Evolutionary conservation across 257 asterid species (phyloP), one percentile per base, ranked within the genome.

Genomic region (Jaltomata sinuosa): DNA sequence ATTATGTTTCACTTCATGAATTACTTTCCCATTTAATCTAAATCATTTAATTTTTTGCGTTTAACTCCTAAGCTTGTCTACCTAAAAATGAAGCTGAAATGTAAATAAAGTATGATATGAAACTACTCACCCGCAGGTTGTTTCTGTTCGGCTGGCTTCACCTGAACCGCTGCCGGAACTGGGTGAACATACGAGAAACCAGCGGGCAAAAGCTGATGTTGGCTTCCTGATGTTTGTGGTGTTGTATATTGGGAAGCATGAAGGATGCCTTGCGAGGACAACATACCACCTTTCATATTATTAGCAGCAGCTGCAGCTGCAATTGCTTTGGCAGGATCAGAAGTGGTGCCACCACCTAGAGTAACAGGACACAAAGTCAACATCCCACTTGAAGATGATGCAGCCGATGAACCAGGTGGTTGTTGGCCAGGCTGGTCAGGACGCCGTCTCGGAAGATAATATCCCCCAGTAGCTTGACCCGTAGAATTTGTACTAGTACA

Each of bases 291-390:
- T 86, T 94, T 96, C 83, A 85, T 87, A 81, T 92, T 94, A 77
- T 87, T 86, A 31, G 97, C 92, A 67, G 97, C 98, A 2, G 89
- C 85, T 1, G 91, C 90, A 9, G 89, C 89, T 50, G 98, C 98
- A 25, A 93, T 91, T 42, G 98, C 98, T 86, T 94, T 96, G 38
- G 98, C 93, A 2, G 99, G 99, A 89, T 96, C 98, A 18, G 91
- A 91, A 2, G 98, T 93, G 85, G 83, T 87, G 19, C 91, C 83
- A 65, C 92, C 88, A 34, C 89, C 76, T 49, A 86, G 54, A 1
- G 93, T 83, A 22, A 82, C 93, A 32, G 93, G 87, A 85, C 89
- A 87, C 49, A 93, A 55, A 0, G 97, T 89, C 65, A 93, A 59
- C 85, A 87, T 85, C 80, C 96, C 98, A 59, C 85, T 76, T 10